Evolutionary conservation across 148 eudicot species (phyloP).

Genomic region (Limonium bicolor): DNA sequence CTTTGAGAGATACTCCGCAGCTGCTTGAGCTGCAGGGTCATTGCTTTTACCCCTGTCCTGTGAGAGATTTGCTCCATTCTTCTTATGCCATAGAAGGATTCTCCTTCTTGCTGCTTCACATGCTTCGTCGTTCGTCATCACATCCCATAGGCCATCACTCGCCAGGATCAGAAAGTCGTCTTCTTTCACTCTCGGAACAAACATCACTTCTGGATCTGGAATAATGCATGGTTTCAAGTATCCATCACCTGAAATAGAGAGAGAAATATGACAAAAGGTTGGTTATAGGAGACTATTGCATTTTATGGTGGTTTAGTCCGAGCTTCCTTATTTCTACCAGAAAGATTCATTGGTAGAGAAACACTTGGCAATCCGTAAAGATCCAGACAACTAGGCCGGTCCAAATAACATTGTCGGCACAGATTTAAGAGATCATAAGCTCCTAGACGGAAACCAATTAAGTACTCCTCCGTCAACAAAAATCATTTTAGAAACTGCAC

Average conservation of each 20-base stretch:
- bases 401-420: no score
- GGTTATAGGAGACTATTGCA: no score
- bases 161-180: conserved; percentile 47
- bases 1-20: conserved; percentile 40
- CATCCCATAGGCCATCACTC: conserved; percentile 58
- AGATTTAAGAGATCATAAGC: no score
- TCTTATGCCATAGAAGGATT: conserved; percentile 47
- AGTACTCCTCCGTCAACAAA: no score
- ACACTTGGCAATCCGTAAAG: no score
- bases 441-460: no score
- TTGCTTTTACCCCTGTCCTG: conserved; percentile 24
- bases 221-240: conserved; percentile 56
- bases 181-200: conserved; percentile 41
- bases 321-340: no score
- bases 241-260: conserved; percentile 28
- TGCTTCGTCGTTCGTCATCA: conserved; percentile 46
- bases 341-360: no score
- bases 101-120: conserved; percentile 46
- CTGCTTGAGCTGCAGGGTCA: conserved; percentile 57
- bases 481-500: no score
- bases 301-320: no score
- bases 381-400: no score
- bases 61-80: conserved; percentile 18
- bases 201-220: conserved; percentile 49
- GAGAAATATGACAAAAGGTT: neutral